phyloP scores from a whole-genome alignment of 495 filamentous ascomycete genomes.

The Oidiodendron maius region DNA sequence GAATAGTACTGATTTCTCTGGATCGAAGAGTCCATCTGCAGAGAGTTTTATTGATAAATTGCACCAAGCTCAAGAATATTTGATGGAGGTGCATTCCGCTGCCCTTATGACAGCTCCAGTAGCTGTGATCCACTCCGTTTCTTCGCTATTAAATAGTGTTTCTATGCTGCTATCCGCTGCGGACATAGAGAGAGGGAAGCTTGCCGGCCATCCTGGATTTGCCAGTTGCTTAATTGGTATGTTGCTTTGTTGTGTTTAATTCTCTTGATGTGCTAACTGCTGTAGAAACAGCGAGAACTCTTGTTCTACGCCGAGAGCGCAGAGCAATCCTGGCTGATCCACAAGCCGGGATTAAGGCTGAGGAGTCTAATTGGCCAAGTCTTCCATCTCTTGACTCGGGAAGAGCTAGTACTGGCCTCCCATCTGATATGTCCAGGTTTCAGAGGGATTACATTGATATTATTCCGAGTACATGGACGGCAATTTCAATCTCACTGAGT shows the following conservation, averaged over 20 bases:
- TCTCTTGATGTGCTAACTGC: constrained; percentile 21
- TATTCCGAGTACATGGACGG: constrained; percentile 76
- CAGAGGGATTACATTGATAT: constrained; percentile 72
- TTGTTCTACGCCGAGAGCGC: constrained; percentile 53
- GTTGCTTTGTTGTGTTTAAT: background rate
- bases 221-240: constrained; percentile 39
- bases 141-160: constrained; percentile 52
- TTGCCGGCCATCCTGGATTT: constrained; percentile 47
- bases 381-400: constrained; percentile 3
- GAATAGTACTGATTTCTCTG: background rate
- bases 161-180: constrained; percentile 62
- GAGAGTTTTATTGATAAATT: constrained; percentile 51
- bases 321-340: constrained; percentile 44
- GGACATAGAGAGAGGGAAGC: constrained; percentile 33
- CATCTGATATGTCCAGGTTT: constrained; percentile 47
- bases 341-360: constrained; percentile 18
- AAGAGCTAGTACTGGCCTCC: constrained; percentile 20
- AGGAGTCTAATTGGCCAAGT: constrained; percentile 40
- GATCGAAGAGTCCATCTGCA: constrained; percentile 15
- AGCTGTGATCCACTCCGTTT: constrained; percentile 43
- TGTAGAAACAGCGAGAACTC: constrained; percentile 56
- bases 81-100: constrained; percentile 49
- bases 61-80: constrained; percentile 51
- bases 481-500: constrained; percentile 76
- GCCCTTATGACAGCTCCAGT: constrained; percentile 38